Conservation (phyloP, 805 yeast genomes). For the Pichia ethanolica region DNA sequence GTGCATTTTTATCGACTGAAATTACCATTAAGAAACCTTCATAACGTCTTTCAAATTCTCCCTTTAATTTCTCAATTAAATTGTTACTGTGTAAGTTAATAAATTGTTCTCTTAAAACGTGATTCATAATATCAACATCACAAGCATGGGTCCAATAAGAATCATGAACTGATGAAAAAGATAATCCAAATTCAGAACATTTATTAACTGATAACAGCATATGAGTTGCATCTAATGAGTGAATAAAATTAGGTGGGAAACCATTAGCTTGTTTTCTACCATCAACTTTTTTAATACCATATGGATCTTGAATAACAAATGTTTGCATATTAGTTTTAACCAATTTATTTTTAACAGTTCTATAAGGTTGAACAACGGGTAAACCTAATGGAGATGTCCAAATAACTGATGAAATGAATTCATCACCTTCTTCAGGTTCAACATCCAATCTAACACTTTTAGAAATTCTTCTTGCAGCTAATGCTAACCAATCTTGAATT, state of each 20-base stretch:
- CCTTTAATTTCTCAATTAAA: constrained; percentile 58
- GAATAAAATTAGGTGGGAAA: constrained; percentile 92
- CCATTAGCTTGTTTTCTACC: constrained; percentile 87
- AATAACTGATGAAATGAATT: constrained; percentile 77
- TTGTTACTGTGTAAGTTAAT: constrained; percentile 69
- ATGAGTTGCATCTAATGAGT: constrained; percentile 93
- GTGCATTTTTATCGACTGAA: constrained; percentile 44
- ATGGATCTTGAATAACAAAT: constrained; percentile 85
- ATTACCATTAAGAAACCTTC: constrained; percentile 58
- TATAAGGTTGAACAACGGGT: constrained; percentile 96
- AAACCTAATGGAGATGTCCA: constrained; percentile 97
- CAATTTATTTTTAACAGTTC: constrained; percentile 56
- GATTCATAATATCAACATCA: constrained; percentile 68
- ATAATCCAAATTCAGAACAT: constrained; percentile 56
- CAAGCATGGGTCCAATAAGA: constrained; percentile 97
- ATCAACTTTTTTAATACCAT: constrained; percentile 72
- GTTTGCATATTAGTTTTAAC: constrained; percentile 82
- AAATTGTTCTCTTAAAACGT: constrained; percentile 66
- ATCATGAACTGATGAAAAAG: constrained; percentile 94
- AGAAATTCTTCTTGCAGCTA: constrained; percentile 73
- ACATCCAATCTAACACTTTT: constrained; percentile 67
- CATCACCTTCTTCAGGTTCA: constrained; percentile 47
- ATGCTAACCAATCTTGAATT: constrained; percentile 94
- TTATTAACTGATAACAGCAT: constrained; percentile 84
- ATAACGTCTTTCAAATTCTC: constrained; percentile 79